Evolutionary conservation across 2,329 filamentous ascomycete species (phyloP).

Genomic region (Fusarium humuli): DNA sequence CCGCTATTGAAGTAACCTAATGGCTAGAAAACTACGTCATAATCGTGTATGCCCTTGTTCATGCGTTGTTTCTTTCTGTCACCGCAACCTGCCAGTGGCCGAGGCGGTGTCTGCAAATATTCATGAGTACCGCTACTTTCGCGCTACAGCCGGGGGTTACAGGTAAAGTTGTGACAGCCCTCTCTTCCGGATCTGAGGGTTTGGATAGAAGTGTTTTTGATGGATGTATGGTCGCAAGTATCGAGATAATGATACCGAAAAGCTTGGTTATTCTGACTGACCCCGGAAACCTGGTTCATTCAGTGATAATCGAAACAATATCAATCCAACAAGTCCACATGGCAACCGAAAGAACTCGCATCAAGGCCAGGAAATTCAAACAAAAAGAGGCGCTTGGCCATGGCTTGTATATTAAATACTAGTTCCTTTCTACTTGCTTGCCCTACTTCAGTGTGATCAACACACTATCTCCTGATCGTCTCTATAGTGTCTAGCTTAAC

Average conservation of each 20-base stretch:
- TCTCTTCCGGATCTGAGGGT: neutral
- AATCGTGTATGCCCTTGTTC: constrained; percentile 3
- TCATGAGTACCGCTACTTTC: neutral
- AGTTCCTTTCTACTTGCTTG: constrained; percentile 10
- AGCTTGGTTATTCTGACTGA: constrained; percentile 53
- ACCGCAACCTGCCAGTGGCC: neutral
- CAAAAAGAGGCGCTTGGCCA: neutral
- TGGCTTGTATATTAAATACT: constrained; percentile 34
- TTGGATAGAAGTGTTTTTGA: constrained; percentile 27
- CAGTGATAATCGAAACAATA: neutral
- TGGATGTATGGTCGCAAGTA: constrained; percentile 50
- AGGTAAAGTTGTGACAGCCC: neutral
- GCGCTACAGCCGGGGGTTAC: neutral
- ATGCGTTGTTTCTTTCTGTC: neutral
- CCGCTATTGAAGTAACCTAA: neutral
- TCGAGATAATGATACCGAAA: constrained; percentile 57
- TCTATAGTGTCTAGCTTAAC: constrained; percentile 29
- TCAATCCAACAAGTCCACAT: neutral
- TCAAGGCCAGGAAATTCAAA: constrained; percentile 30
- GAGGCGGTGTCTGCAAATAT: neutral
- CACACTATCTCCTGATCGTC: constrained; percentile 31
- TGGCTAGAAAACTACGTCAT: constrained; percentile 13
- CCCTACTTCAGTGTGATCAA: constrained; percentile 27
- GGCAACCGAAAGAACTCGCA: neutral
- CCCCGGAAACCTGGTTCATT: constrained; percentile 1